phyloP scores from a whole-genome alignment of 129 eudicot genomes.

The Silybum marianum region DNA sequence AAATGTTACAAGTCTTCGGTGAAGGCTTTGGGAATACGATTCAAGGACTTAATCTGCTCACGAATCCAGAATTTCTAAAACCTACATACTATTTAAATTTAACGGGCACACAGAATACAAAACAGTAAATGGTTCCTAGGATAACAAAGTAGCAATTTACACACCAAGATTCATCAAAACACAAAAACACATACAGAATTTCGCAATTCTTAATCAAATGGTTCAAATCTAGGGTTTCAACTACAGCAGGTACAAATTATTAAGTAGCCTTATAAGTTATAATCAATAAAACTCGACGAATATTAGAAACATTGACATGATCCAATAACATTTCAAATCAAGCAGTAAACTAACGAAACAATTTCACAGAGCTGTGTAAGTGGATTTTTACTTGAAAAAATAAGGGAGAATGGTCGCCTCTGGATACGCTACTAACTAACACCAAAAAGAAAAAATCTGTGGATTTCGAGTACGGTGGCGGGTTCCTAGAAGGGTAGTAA shows the following conservation, averaged over 20 bases:
- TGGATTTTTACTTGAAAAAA: background rate
- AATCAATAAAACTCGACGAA: background rate
- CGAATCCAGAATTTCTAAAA: background rate
- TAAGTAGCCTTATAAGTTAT: background rate
- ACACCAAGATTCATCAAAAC: background rate
- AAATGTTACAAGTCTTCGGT: background rate
- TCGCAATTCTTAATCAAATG: background rate
- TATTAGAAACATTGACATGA: background rate
- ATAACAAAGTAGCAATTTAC: background rate
- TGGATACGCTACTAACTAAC: background rate
- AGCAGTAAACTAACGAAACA: background rate
- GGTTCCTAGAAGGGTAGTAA: background rate
- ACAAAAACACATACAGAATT: background rate
- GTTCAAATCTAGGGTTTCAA: constrained; percentile 10
- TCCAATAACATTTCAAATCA: background rate
- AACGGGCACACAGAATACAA: background rate
- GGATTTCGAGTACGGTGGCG: background rate
- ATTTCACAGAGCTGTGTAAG: background rate
- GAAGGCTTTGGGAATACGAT: background rate
- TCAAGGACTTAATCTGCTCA: background rate
- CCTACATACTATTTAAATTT: background rate
- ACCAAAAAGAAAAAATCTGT: background rate
- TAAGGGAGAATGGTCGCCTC: background rate
- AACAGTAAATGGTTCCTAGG: background rate
- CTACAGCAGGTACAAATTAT: background rate